Conservation (phyloP, 2,329 filamentous ascomycete species). For the Diplocarpon mali region DNA sequence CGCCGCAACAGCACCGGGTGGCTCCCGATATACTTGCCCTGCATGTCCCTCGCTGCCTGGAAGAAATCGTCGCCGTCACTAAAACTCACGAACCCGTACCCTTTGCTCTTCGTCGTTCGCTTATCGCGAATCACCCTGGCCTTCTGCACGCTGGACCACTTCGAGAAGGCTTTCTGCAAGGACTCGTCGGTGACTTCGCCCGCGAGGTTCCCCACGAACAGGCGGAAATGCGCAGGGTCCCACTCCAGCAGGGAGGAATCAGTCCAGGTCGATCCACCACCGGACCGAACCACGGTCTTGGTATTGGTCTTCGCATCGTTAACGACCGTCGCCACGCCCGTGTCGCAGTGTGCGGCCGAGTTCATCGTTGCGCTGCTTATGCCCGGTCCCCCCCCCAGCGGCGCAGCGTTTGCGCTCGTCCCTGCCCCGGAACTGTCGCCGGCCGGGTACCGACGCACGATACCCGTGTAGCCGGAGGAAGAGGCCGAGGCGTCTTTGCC, state of each 20-base stretch:
- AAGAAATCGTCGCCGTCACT: slow-evolving; percentile 94
- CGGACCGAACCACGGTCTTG: slow-evolving; percentile 79
- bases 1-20: slow-evolving; percentile 83
- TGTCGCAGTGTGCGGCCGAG: slow-evolving; percentile 35
- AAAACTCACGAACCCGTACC: slow-evolving; percentile 94
- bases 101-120: slow-evolving; percentile 89
- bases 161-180: slow-evolving; percentile 82
- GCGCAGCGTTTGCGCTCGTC: slow-evolving; percentile 34
- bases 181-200: slow-evolving; percentile 97
- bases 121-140: slow-evolving; percentile 92
- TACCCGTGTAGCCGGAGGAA: slow-evolving; percentile 23
- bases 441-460: slow-evolving; percentile 26
- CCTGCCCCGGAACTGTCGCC: slow-evolving; percentile 34
- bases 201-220: slow-evolving; percentile 94
- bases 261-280: slow-evolving; percentile 87
- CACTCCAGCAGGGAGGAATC: slow-evolving; percentile 85
- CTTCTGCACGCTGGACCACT: slow-evolving; percentile 82
- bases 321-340: slow-evolving; percentile 32
- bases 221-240: slow-evolving; percentile 87
- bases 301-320: slow-evolving; percentile 45
- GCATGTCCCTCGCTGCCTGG: slow-evolving; percentile 93
- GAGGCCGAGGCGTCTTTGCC: slow-evolving; percentile 40
- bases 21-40: slow-evolving; percentile 97
- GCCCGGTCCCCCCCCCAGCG: slow-evolving; percentile 47
- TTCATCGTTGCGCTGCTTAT: slow-evolving; percentile 61